Conservation (phyloP, 31 red algal genomes). For the Porphyra umbilicalis region DNA sequence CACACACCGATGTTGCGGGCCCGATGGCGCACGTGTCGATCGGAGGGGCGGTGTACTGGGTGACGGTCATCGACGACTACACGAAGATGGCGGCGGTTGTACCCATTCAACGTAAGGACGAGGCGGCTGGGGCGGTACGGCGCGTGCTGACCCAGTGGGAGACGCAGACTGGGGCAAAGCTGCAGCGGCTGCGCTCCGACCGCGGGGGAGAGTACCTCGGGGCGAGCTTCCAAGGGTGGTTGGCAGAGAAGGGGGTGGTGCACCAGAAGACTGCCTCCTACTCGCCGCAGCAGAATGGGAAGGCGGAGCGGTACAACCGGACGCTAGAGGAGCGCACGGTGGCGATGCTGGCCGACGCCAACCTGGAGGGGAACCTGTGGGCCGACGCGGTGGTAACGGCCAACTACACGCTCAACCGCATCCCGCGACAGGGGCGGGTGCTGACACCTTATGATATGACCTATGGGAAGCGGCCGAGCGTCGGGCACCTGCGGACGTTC, state of each 20-base stretch:
- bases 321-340: slow-evolving; percentile 6
- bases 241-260: neutral
- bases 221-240: neutral
- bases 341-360: slow-evolving; percentile 13
- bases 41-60: slow-evolving; percentile 11
- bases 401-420: no score
- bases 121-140: neutral
- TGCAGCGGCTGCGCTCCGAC: slow-evolving; percentile 4
- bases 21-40: slow-evolving; percentile 4
- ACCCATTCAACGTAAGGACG: slow-evolving; percentile 7
- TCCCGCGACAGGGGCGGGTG: no score
- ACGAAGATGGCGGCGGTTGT: neutral
- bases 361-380: no score
- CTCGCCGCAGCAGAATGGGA: slow-evolving; percentile 20
- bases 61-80: slow-evolving; percentile 15
- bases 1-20: slow-evolving; percentile 12
- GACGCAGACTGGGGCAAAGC: neutral
- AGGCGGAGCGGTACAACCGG: slow-evolving; percentile 11
- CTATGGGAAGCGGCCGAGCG: no score
- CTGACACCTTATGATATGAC: no score
- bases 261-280: neutral
- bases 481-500: no score
- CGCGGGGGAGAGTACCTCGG: slow-evolving; percentile 15
- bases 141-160: neutral
- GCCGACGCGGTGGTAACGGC: no score